Evolutionary conservation across 495 filamentous ascomycete genomes (phyloP).

Genomic region (Alectoria sarmentosa): DNA sequence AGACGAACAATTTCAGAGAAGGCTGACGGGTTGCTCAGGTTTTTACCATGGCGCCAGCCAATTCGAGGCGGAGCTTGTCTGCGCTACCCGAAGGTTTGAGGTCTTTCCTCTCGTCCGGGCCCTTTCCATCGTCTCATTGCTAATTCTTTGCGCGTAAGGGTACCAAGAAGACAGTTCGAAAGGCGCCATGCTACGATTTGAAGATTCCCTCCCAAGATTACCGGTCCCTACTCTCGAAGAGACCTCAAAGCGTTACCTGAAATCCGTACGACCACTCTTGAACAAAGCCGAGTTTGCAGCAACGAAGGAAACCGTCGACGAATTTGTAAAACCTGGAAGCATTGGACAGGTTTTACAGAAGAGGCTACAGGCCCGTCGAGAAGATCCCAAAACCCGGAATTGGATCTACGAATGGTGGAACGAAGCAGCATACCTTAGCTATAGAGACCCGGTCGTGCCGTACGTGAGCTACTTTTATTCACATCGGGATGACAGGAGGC

Average conservation of each 20-base stretch:
- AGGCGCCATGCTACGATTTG: conserved; percentile 89
- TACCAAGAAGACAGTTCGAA: conserved; percentile 90
- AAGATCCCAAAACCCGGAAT: conserved; percentile 80
- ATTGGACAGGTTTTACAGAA: conserved; percentile 82
- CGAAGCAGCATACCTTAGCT: conserved; percentile 78
- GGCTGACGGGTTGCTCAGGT: conserved; percentile 9
- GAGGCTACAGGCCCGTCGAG: conserved; percentile 71
- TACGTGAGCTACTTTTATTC: conserved; percentile 99
- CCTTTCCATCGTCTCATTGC: background rate
- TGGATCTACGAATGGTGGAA: conserved; percentile 99
- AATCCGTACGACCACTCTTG: conserved; percentile 80
- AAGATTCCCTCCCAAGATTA: conserved; percentile 86
- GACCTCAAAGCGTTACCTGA: conserved; percentile 84
- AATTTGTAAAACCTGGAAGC: conserved; percentile 75
- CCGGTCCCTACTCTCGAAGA: conserved; percentile 93
- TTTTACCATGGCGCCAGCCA: conserved; percentile 45
- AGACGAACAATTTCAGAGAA: conserved; percentile 2
- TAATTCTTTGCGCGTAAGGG: conserved; percentile 41
- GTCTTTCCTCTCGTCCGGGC: conserved; percentile 23
- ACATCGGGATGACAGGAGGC: conserved; percentile 84
- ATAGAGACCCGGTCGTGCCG: conserved; percentile 93
- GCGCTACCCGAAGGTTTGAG: conserved; percentile 46
- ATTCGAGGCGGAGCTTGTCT: conserved; percentile 51
- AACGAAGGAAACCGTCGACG: conserved; percentile 75
- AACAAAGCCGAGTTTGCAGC: conserved; percentile 62